Percentiles rank a stretch among this genome's conserved stretches.
Conservation (phyloP, 176 grass and related monocot genomes). For the Chloris gayana region DNA sequence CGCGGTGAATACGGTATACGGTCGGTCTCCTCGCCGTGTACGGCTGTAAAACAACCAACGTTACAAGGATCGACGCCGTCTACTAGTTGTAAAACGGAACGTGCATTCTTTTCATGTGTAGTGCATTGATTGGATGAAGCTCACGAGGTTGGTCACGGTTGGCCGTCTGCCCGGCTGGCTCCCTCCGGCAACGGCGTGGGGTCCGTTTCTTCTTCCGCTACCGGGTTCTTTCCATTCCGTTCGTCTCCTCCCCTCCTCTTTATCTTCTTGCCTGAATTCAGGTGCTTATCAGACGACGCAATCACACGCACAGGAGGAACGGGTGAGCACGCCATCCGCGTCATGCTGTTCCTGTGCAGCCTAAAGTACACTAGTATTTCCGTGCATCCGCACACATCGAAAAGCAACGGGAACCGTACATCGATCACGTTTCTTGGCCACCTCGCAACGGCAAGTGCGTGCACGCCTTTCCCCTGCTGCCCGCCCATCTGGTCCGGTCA, state of each 20-base stretch:
- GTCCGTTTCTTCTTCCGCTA: neutral
- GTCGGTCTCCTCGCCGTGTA: too few species aligned
- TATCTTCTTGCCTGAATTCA: neutral
- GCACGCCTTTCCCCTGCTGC: neutral
- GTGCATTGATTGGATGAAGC: too few species aligned
- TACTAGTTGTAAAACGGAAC: too few species aligned
- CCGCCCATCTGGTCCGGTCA: conserved; percentile 9
- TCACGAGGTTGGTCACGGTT: neutral
- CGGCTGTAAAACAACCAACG: too few species aligned
- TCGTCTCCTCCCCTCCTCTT: too few species aligned
- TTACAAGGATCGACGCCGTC: too few species aligned
- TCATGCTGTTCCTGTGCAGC: neutral
- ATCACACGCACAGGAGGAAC: neutral
- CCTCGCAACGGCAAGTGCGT: neutral
- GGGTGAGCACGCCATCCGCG: neutral
- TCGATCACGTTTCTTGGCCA: neutral
- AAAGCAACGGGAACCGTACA: neutral
- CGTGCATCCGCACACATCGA: neutral
- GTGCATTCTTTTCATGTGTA: too few species aligned
- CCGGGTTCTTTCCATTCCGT: neutral
- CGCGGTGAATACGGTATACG: too few species aligned
- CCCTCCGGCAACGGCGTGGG: too few species aligned
- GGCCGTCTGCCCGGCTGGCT: neutral
- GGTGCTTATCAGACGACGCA: neutral
- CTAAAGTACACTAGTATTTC: neutral